Evolutionary conservation across 257 asterid species (phyloP), one percentile per base, ranked within the genome.

Genomic region (Solanum bulbocastanum): DNA sequence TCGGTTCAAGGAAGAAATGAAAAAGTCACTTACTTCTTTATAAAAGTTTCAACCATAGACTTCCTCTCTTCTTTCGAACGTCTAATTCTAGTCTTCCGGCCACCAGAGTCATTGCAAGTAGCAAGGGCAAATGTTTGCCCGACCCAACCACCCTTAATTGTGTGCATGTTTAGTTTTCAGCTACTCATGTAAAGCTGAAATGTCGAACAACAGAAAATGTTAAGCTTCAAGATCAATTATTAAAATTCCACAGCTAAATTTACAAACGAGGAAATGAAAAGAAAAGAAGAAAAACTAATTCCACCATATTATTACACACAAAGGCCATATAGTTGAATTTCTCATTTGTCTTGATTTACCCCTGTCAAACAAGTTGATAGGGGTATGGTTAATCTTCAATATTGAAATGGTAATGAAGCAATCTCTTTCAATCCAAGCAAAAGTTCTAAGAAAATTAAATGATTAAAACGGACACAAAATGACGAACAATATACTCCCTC

Each of bases 51-150:
- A 87, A 92, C 96, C 98, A 97, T 92, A 1, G 93, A 66, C 90
- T 94, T 97, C 87, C 99, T 91, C 93, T 97, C 99, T 91, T 95
- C 97, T 88, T 97, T 97, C 23, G 99, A 96, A 58, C 98, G 96
- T 79, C 99, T 94, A 88, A 93, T 93, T 89, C 99, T 93, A 30
- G 98, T 87, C 87, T 92, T 97, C 92, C 44, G 94, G 78, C 98
- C 94, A 49, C 95, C 95, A 0, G 97, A 87, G 42, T 94, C 99
- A 87, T 88, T 91, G 92, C 88, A 86, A 46, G 94, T n/a, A 85
- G 97, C 94, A 87, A 94, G 91, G 66, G 98, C 98, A 91, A 93
- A 92, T 86, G 94, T 91, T 90, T 93, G 98, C 87, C 96, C 99
- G 37, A 87, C 86, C 96, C 95, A 95, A 84, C 93, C 91, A 88